Evolutionary conservation across 2,329 filamentous ascomycete genomes (phyloP), one percentile per base, ranked within the genome.

Genomic region (Drechslera avenae): DNA sequence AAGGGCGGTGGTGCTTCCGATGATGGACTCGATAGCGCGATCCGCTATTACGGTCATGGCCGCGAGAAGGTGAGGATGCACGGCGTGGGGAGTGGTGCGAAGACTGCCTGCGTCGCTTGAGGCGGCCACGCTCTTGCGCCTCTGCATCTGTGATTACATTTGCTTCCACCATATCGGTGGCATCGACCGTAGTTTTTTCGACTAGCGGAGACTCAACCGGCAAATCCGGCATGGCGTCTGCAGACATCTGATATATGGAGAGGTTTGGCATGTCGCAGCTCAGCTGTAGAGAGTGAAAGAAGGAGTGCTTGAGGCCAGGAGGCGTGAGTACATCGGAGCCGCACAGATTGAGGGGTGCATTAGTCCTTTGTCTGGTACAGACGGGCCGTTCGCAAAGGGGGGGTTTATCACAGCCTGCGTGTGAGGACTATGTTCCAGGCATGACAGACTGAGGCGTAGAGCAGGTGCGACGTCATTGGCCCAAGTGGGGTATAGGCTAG

Each of bases 121-220:
- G 60, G 28, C 68, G 67, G 21, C 68, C 68, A n/a, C 68, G 66
- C 30, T 68, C 64, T 46, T 69, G 59, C 26, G 55, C 54, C 18
- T 64, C 63, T 39, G 41, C 50, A 13, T 60, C 72, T 54, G 55
- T 52, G 19, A 63, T 62, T 39, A 42, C 48, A 13, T 60, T 72
- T 54, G 80, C 76, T 52, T 72, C 66, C 34, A 66, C 67, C 26
- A 76, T 68, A 21, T 69, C 78, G 32, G 67, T 68, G 10, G 72
- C 71, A 21, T 74, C 69, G 14, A 74, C 76, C 6, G 73, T 64
- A 37, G 79, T 78, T 16, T 66, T 76, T 17, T 37, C 31, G 16
- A 23, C 32, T 42, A 30, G 12, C 14, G 19, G 21, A 14, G 35
- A 23, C 28, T 43, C 46, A 16, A 14, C 46, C 26, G 45, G 39